Evolutionary conservation across 1,139 yeast genomes (phyloP), one percentile per base, ranked within the genome.

Genomic region (Oligophagozyma castellii): DNA sequence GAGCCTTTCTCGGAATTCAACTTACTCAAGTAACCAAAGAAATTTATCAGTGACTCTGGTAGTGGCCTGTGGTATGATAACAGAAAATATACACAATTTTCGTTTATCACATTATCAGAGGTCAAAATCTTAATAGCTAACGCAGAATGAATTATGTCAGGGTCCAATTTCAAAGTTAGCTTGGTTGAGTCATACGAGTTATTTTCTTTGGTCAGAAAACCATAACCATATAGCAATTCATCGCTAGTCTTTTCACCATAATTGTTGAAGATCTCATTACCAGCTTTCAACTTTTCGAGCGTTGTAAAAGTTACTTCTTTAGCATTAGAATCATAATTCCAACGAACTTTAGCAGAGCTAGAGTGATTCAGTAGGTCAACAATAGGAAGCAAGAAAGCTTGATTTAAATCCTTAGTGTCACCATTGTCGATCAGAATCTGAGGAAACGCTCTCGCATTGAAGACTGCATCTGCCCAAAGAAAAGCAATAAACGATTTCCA

Each of bases 171-270:
- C 40, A 71, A 59, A 40, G 66, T 69, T 31, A 71, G 56, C 3
- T 80, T 73, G 2, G 79, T 68, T 2, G 67, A 55, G 41, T 84
- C 94, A 26, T 69, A 67, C 1, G 52, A 48, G 19, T 56, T 53
- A 38, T 75, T 75, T 24, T 65, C 59, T 14, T 65, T 65, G 5
- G 73, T 37, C 13, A 74, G 67, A 51, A 83, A 83, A 0, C 95
- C 95, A 36, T 67, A 67, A 1, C 62, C 65, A 38, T 65, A 43
- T 16, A 67, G 36, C 18, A 58, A 59, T 41, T 83, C 94, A 43
- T 79, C 84, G 44, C 81, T 83, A 1, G 89, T 76, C 48, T 81
- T 83, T 35, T 76, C 70, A 3, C 95, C 95, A 48, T 84, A 84
- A 49, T 83, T 84, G 46, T 84, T 84, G 53, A 55, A 77, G 7